Evolutionary conservation across 257 asterid species (phyloP).

Genomic region (Parsonsia alboflavescens): DNA sequence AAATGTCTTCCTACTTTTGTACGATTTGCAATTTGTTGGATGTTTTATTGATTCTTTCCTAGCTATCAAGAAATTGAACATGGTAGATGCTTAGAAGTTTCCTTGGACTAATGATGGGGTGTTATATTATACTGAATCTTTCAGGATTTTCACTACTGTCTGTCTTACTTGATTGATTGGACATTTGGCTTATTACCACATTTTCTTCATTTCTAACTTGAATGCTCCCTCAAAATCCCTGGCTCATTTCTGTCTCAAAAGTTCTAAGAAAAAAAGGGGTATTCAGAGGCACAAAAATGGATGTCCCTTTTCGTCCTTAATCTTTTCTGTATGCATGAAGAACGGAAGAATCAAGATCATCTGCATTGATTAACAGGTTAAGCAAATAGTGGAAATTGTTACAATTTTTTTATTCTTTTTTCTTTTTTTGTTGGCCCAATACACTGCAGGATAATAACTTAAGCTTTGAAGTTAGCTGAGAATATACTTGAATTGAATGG

Average conservation of each 20-base stretch:
- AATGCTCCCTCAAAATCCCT: too few species aligned
- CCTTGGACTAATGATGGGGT: neutral
- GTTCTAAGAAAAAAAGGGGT: too few species aligned
- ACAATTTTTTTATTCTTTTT: too few species aligned
- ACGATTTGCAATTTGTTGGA: constrained; percentile 11
- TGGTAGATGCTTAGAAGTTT: neutral
- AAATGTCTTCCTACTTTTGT: neutral
- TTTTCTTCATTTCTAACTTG: neutral
- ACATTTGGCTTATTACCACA: neutral
- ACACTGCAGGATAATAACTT: too few species aligned
- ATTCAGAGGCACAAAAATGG: neutral
- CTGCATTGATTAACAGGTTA: neutral
- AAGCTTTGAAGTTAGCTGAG: too few species aligned
- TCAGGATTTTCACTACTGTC: neutral
- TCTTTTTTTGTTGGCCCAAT: too few species aligned
- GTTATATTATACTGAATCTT: neutral
- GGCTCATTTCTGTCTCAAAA: neutral
- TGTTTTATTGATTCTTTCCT: constrained; percentile 11
- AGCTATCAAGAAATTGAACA: neutral
- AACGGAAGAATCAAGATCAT: neutral
- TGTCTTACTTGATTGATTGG: neutral
- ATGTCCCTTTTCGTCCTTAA: neutral
- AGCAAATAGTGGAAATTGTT: neutral
- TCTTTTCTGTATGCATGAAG: neutral
- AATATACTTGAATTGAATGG: too few species aligned